phyloP scores from a whole-genome alignment of 306 rosid species.

The Mimosa pudica region DNA sequence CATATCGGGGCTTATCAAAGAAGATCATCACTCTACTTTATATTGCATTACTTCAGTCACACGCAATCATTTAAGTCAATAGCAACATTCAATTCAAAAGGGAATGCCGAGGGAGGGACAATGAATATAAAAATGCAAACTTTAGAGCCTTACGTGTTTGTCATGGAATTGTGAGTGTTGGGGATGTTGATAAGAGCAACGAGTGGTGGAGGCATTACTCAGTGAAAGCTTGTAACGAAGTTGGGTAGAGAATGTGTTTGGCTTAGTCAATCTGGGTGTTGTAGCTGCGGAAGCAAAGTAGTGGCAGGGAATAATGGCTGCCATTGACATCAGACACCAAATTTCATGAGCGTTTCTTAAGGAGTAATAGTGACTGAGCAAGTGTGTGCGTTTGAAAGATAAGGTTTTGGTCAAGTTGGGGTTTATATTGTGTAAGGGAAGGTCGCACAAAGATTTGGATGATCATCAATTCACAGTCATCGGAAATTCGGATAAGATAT shows the following conservation, averaged over 20 bases:
- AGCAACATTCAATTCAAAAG: too few species aligned
- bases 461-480: conserved; percentile 27
- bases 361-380: neutral
- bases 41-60: neutral
- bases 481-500: conserved; percentile 41
- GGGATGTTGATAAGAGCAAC: conserved; percentile 60
- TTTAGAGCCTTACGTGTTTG: conserved; percentile 45
- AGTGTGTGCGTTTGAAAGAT: conserved; percentile 26
- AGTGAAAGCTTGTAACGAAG: conserved; percentile 44
- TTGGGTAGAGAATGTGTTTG: conserved; percentile 40
- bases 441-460: conserved; percentile 4
- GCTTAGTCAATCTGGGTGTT: conserved; percentile 45
- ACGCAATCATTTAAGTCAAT: too few species aligned
- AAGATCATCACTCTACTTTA: neutral
- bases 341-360: conserved; percentile 23
- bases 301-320: conserved; percentile 64
- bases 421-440: neutral
- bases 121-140: conserved; percentile 7
- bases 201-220: conserved; percentile 42
- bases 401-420: conserved; percentile 37
- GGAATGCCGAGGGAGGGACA: neutral
- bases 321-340: conserved; percentile 55
- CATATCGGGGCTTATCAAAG: neutral
- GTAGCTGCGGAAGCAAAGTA: conserved; percentile 44
- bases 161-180: conserved; percentile 46